Percentiles rank a stretch among this genome's conserved stretches.
phyloP scores from a whole-genome alignment of 1,139 yeast species.

The Nakaseomyces nivariensis region DNA sequence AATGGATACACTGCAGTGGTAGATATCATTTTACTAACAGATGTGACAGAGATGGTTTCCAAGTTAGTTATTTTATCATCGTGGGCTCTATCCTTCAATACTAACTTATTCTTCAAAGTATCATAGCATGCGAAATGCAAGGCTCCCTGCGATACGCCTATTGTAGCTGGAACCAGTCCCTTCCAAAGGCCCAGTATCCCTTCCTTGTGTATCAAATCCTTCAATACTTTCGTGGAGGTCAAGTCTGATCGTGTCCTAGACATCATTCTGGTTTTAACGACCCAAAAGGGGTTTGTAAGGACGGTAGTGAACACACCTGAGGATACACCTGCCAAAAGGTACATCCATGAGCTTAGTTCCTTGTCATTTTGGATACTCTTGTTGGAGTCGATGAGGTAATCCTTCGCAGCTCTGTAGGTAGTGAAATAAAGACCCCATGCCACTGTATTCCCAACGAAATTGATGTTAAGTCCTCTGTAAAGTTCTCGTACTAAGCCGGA shows the following conservation, averaged over 20 bases:
- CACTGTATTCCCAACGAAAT: constrained; percentile 67
- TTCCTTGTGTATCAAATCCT: constrained; percentile 35
- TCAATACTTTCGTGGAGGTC: constrained; percentile 33
- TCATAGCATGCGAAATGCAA: constrained; percentile 82
- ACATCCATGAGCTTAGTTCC: constrained; percentile 26
- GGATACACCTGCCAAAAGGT: constrained; percentile 42
- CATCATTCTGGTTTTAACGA: constrained; percentile 80
- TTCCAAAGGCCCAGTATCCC: constrained; percentile 70
- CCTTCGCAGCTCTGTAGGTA: constrained; percentile 54
- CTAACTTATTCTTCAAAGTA: constrained; percentile 39
- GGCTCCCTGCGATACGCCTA: constrained; percentile 84
- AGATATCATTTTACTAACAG: constrained; percentile 59
- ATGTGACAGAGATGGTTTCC: constrained; percentile 57
- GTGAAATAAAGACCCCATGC: constrained; percentile 89
- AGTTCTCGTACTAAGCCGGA: constrained; percentile 28
- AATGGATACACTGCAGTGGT: constrained; percentile 70
- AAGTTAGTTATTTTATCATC: constrained; percentile 34
- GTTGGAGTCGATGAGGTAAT: constrained; percentile 10
- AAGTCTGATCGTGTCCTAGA: constrained; percentile 55
- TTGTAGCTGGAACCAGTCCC: constrained; percentile 71
- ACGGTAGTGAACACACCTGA: constrained; percentile 74
- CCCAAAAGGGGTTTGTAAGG: constrained; percentile 92
- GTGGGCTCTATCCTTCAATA: constrained; percentile 7
- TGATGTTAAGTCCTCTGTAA: constrained; percentile 77
- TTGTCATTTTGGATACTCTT: constrained; percentile 14